phyloP scores from a whole-genome alignment of 169 alveolate species.

The Eimeria necatrix region DNA sequence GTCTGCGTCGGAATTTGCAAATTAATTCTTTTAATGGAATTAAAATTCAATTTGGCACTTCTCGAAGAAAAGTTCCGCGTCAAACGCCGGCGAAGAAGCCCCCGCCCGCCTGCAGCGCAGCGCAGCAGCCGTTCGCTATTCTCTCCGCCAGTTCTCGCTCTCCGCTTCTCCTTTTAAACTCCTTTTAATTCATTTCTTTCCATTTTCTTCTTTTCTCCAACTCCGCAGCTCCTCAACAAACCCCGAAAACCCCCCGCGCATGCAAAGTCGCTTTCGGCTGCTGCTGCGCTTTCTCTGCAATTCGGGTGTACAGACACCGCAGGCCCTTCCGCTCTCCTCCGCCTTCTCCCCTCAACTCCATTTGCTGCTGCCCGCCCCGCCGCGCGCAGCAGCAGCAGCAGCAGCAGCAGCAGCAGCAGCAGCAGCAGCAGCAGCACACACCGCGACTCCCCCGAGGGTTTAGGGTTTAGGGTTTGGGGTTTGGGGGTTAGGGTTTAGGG shows the following conservation, averaged over 20 bases:
- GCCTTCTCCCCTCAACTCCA: not conserved
- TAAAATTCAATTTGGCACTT: not conserved
- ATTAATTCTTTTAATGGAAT: not conserved
- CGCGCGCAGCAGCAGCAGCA: not conserved
- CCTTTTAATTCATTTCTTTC: not conserved
- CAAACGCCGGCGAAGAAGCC: not conserved
- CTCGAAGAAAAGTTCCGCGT: not conserved
- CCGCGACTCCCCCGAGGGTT: not conserved
- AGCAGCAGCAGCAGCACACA: not conserved
- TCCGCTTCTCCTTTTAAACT: not conserved
- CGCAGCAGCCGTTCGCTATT: too few species aligned
- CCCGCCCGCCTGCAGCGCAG: not conserved
- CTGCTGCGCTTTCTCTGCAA: too few species aligned
- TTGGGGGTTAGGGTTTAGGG: not conserved
- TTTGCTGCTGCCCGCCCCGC: not conserved
- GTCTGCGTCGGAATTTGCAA: not conserved
- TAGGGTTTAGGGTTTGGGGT: not conserved
- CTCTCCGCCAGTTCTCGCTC: not conserved
- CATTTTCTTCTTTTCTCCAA: not conserved
- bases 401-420: not conserved
- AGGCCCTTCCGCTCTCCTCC: not conserved
- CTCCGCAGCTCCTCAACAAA: not conserved
- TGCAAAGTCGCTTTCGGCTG: too few species aligned
- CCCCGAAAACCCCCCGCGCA: not conserved
- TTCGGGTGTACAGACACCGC: conserved; percentile 5